These are phyloP conservation scores for Arthrobotrys conoides DNA, from an alignment of 2,329 filamentous ascomycete species.

Conservation along the genomic window DNA sequence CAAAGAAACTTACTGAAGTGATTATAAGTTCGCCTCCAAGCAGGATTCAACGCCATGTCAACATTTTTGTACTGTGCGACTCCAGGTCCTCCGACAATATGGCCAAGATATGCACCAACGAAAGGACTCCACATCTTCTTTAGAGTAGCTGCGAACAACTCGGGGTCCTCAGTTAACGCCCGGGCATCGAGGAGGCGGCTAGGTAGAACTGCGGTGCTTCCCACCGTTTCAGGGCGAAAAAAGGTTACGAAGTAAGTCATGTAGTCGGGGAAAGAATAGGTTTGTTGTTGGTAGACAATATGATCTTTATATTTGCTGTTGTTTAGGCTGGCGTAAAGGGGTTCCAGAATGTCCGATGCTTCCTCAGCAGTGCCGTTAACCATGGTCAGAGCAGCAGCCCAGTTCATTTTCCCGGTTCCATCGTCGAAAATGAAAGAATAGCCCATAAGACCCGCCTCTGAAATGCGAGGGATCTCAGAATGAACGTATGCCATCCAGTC, in stretches of 20 bases:
- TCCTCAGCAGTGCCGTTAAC: constrained; percentile 40
- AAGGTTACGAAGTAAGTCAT: constrained; percentile 60
- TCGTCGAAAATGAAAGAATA: constrained; percentile 66
- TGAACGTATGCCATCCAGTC: constrained; percentile 68
- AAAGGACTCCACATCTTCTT: constrained; percentile 62
- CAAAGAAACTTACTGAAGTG: constrained; percentile 64
- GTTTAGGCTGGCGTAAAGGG: constrained; percentile 15
- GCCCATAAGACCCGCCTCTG: constrained; percentile 68
- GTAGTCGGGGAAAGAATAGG: constrained; percentile 62
- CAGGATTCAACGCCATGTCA: constrained; percentile 67
- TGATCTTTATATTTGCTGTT: constrained; percentile 48
- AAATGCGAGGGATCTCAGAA: constrained; percentile 68
- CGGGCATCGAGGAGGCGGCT: constrained; percentile 66
- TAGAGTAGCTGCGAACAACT: constrained; percentile 67
- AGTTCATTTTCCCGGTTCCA: constrained; percentile 1
- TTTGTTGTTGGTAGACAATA: constrained; percentile 49
- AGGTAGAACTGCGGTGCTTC: constrained; percentile 63
- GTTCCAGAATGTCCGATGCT: constrained; percentile 13
- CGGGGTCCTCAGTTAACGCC: constrained; percentile 64
- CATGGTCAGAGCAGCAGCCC: constrained; percentile 21
- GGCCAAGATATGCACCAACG: constrained; percentile 63
- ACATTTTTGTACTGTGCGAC: constrained; percentile 67
- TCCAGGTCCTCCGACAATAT: constrained; percentile 66
- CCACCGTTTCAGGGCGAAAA: constrained; percentile 45
- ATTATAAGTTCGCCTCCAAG: constrained; percentile 68